These are phyloP conservation scores for Aspergillus baeticus DNA, from an alignment of 495 filamentous ascomycete species.

Conservation along the genomic window DNA sequence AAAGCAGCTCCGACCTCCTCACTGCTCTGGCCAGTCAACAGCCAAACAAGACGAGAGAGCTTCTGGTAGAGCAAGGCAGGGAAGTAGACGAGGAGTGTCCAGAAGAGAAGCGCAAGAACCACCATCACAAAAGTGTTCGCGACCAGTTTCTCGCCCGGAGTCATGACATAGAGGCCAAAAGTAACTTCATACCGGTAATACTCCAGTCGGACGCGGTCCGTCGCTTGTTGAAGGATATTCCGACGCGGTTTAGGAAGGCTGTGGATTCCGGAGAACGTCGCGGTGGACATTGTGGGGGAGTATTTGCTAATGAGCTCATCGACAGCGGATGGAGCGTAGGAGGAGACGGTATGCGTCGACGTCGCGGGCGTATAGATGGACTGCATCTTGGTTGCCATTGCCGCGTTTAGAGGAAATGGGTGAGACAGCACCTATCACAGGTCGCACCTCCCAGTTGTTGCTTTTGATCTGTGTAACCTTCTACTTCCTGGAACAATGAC, in stretches of 20 bases:
- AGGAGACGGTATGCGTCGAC: slow-evolving; percentile 27
- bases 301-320: slow-evolving; percentile 40
- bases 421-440: background rate
- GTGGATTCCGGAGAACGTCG: slow-evolving; percentile 4
- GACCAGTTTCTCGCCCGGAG: slow-evolving; percentile 67
- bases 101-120: slow-evolving; percentile 33
- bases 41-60: slow-evolving; percentile 35
- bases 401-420: background rate
- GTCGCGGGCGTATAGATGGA: slow-evolving; percentile 38
- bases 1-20: slow-evolving; percentile 30
- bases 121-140: slow-evolving; percentile 53
- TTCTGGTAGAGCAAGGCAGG: slow-evolving; percentile 40
- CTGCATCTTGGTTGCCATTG: slow-evolving; percentile 39
- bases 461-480: background rate
- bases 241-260: slow-evolving; percentile 18
- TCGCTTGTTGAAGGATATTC: slow-evolving; percentile 32
- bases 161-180: slow-evolving; percentile 71
- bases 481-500: background rate
- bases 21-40: slow-evolving; percentile 41
- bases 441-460: slow-evolving; percentile 6
- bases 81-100: slow-evolving; percentile 42
- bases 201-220: slow-evolving; percentile 60
- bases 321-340: slow-evolving; percentile 33
- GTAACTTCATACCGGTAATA: slow-evolving; percentile 78
- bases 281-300: slow-evolving; percentile 31